phyloP scores from a whole-genome alignment of 2,329 filamentous ascomycete genomes.

The Clarireedia sp. region DNA sequence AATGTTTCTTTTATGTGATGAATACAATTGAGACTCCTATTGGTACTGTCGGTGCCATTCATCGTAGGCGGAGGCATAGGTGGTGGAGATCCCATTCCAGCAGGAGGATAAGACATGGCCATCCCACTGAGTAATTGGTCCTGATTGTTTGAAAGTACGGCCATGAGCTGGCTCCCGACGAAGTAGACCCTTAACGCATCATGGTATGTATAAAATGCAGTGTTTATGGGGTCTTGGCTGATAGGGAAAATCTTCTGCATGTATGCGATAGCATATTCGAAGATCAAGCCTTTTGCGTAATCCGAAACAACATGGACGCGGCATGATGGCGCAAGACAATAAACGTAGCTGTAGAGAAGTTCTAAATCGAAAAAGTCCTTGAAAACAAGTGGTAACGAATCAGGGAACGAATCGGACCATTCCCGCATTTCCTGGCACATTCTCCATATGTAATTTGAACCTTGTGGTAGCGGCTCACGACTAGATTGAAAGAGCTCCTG shows the following conservation, averaged over 20 bases:
- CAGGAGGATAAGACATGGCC: conserved; percentile 16
- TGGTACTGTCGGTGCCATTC: conserved; percentile 41
- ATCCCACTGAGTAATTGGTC: conserved; percentile 44
- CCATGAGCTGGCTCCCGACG: conserved; percentile 56
- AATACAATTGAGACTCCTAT: conserved; percentile 48
- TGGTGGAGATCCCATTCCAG: conserved; percentile 36
- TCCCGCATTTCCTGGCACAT: conserved; percentile 68
- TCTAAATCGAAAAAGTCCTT: conserved; percentile 79
- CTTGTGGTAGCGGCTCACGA: conserved; percentile 57
- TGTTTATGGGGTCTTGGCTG: conserved; percentile 48
- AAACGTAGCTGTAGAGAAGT: conserved; percentile 81
- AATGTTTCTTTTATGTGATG: conserved; percentile 47
- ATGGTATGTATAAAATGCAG: conserved; percentile 73
- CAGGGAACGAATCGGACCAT: conserved; percentile 74
- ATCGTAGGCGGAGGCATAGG: conserved; percentile 42
- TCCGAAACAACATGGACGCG: conserved; percentile 64
- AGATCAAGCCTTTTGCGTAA: conserved; percentile 73
- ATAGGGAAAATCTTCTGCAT: conserved; percentile 65
- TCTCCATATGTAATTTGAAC: conserved; percentile 65
- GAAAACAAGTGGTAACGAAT: conserved; percentile 54
- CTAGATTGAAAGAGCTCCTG: conserved; percentile 79
- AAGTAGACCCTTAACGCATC: conserved; percentile 81
- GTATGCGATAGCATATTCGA: conserved; percentile 80
- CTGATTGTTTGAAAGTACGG: conserved; percentile 50
- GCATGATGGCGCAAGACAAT: conserved; percentile 75